phyloP scores from a whole-genome alignment of 2,329 filamentous ascomycete genomes.

The Sporothrix curviconia region DNA sequence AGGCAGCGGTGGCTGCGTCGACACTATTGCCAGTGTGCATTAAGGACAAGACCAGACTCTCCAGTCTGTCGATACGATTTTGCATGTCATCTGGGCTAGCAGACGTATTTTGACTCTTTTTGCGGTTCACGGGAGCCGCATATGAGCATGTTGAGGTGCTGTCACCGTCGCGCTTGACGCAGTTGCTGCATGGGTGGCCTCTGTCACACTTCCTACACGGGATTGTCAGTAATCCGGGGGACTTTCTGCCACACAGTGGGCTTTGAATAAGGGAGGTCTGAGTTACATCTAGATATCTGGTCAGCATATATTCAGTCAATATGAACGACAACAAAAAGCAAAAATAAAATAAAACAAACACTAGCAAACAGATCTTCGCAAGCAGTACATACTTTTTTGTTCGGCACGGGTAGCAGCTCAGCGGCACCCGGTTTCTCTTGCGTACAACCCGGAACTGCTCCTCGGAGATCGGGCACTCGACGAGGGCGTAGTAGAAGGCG shows the following conservation, averaged over 20 bases:
- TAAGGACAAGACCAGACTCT: constrained; percentile 82
- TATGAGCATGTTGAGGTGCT: constrained; percentile 80
- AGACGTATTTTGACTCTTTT: constrained; percentile 62
- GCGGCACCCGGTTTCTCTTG: constrained; percentile 83
- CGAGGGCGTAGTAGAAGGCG: constrained; percentile 73
- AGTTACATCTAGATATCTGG: constrained; percentile 17
- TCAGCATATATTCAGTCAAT: constrained; percentile 8
- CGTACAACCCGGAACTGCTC: constrained; percentile 81
- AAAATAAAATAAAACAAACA: not conserved
- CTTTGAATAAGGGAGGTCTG: not conserved
- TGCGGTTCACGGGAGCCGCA: constrained; percentile 62
- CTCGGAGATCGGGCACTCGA: constrained; percentile 70
- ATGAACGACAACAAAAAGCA: not conserved
- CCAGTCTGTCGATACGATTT: constrained; percentile 90
- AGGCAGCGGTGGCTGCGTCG: constrained; percentile 29
- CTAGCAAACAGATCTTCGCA: constrained; percentile 25
- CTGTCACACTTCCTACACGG: constrained; percentile 78
- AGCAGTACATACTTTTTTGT: constrained; percentile 66
- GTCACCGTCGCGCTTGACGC: constrained; percentile 79
- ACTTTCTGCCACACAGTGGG: not conserved
- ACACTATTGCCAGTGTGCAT: constrained; percentile 75
- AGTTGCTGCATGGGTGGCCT: constrained; percentile 86
- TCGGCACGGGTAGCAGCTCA: constrained; percentile 87
- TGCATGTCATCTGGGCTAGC: constrained; percentile 89
- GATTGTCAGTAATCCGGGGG: constrained; percentile 6